Base-by-base conservation (phyloP, 805 yeast genomes). In the Soucietia sequanensis region DNA sequence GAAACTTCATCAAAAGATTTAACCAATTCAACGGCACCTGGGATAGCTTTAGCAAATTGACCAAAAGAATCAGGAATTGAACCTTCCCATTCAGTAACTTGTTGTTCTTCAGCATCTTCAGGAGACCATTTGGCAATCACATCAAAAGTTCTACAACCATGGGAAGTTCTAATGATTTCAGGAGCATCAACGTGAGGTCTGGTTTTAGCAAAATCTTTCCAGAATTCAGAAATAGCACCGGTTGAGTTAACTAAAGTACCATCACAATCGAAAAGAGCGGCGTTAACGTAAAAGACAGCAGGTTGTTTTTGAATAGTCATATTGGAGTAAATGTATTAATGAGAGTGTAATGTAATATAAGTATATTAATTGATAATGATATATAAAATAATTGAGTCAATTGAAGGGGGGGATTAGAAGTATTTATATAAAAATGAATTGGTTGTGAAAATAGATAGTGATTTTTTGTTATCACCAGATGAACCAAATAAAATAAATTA, bases 181-280 rank as follows among this genome's bases (percentile, higher is more conserved):
- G 78, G 80, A 12, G 85, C 77, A 59, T 80, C 78, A 37, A 82
- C 80, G 54, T 75, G 76, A 42, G 87, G 78, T 62, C 83, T 76
- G 52, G 76, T 71, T 50, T 71, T 69, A 46, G 84, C 85, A 54
- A 84, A 75, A 40, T 78, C 81, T 51, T 75, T 76, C 95, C 95
- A 87, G 67, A 85, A 79, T 52, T 79, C 83, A 53, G 84, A 87
- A 43, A 86, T 85, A 39, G 93, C 87, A 36, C 78, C 80, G 40
- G 90, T 86, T 26, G 95, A 84, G 59, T 83, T 79, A 56, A 87
- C 87, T 54, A 87, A 68, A 19, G 95, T 87, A 35, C 95, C 95
- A 58, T 87, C 95, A 34, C 89, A 79, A 64, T 87, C 95, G 62
- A 29, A 87, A 43, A 84, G 75, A 33, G 72, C 72, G 44, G 72